These are phyloP conservation scores for Leishmania major DNA, from an alignment of 208 protist genomes.

Conservation along the genomic window DNA sequence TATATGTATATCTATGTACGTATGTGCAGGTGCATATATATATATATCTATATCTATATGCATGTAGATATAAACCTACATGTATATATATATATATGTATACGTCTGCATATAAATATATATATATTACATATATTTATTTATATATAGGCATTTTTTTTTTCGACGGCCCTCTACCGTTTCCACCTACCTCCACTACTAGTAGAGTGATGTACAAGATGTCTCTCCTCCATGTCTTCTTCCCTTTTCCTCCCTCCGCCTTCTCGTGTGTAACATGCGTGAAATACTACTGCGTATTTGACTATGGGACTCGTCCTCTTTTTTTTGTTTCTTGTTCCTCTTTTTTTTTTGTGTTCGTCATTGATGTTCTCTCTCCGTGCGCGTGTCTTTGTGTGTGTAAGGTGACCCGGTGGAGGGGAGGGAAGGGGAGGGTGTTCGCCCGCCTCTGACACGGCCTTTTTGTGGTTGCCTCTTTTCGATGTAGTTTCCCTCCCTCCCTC, in stretches of 20 bases:
- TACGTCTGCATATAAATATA: neutral
- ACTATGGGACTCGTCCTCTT: conserved; percentile 3
- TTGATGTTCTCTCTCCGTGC: neutral
- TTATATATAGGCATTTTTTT: neutral
- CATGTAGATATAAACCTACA: neutral
- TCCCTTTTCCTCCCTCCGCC: neutral
- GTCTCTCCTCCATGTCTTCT: neutral
- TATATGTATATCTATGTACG: neutral
- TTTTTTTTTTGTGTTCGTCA: neutral
- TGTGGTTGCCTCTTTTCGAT: neutral
- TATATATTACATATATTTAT: neutral
- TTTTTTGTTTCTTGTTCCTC: neutral
- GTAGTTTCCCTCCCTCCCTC: neutral
- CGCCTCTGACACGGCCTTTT: neutral
- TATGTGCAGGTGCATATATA: neutral
- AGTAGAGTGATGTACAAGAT: conserved; percentile 7
- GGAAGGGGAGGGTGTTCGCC: neutral
- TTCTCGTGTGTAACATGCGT: neutral
- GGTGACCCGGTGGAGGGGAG: neutral
- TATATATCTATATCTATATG: neutral
- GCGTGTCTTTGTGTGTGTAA: neutral
- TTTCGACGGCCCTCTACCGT: conserved; percentile 3
- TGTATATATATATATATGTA: neutral
- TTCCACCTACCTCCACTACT: conserved; percentile 1
- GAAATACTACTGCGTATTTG: conserved; percentile 1